Percentiles rank a stretch among this genome's conserved stretches.
Conservation (phyloP, 805 yeast species). For the Scheffersomyces spartinae region DNA sequence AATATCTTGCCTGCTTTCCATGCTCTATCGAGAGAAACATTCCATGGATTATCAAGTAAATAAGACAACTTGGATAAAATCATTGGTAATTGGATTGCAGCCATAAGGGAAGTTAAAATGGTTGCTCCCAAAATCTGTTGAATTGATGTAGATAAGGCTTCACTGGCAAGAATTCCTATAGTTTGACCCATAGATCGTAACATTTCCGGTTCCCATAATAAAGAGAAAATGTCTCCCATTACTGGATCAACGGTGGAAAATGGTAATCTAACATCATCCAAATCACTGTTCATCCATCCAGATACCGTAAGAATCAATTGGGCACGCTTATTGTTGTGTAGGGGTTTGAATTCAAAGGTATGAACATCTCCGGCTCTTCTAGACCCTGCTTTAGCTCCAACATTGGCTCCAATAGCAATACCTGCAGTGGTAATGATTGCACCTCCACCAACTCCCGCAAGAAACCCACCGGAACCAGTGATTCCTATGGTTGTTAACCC, state of each 20-base stretch:
- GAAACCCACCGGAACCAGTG: slow-evolving; percentile 81
- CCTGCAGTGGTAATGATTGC: slow-evolving; percentile 89
- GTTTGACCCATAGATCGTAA: slow-evolving; percentile 94
- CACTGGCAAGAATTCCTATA: slow-evolving; percentile 84
- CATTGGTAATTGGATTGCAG: slow-evolving; percentile 90
- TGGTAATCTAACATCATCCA: slow-evolving; percentile 93
- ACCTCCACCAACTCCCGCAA: slow-evolving; percentile 96
- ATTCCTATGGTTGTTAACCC: slow-evolving; percentile 93
- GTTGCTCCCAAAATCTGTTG: slow-evolving; percentile 95
- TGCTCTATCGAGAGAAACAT: slow-evolving; percentile 90
- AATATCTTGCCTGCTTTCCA: slow-evolving; percentile 90
- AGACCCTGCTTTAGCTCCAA: slow-evolving; percentile 78
- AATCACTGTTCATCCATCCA: slow-evolving; percentile 95
- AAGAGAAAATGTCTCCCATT: slow-evolving; percentile 90
- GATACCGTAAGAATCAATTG: slow-evolving; percentile 81
- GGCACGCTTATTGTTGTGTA: slow-evolving; percentile 82
- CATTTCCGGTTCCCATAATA: slow-evolving; percentile 98
- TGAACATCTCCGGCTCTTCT: slow-evolving; percentile 83
- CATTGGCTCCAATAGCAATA: slow-evolving; percentile 80
- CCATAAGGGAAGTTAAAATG: slow-evolving; percentile 77
- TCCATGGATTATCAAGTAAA: slow-evolving; percentile 94
- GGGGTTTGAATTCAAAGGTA: slow-evolving; percentile 87
- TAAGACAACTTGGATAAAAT: slow-evolving; percentile 81
- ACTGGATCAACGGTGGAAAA: slow-evolving; percentile 95
- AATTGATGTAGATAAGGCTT: slow-evolving; percentile 81